Evolutionary conservation across 768 basidiomycete genomes (phyloP).

Genomic region (Boletus pseudo-olivaceus): DNA sequence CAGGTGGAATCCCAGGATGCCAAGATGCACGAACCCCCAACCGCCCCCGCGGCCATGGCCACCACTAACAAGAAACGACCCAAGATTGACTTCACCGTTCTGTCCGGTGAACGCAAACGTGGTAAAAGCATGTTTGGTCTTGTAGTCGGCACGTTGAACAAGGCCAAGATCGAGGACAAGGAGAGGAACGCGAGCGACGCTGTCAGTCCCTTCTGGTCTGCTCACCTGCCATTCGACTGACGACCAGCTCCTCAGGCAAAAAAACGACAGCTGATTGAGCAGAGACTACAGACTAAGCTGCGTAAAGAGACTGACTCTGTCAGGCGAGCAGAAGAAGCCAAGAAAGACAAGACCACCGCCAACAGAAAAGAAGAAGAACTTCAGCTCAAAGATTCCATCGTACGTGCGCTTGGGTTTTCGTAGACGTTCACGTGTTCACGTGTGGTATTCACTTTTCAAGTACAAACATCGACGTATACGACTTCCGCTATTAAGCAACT

Average conservation of each 20-base stretch:
- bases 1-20: slow-evolving; percentile 29
- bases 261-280: slow-evolving; percentile 79
- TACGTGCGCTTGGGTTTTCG: slow-evolving; percentile 35
- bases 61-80: slow-evolving; percentile 60
- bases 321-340: slow-evolving; percentile 80
- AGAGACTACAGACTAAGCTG: slow-evolving; percentile 81
- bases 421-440: background rate
- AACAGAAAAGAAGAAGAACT: slow-evolving; percentile 81
- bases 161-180: slow-evolving; percentile 85
- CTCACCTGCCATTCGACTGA: slow-evolving; percentile 7
- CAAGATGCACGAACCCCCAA: slow-evolving; percentile 39
- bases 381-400: slow-evolving; percentile 77
- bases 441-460: slow-evolving; percentile 33
- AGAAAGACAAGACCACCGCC: slow-evolving; percentile 74
- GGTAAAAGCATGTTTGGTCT: slow-evolving; percentile 88
- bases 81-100: slow-evolving; percentile 60
- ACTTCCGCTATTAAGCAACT: slow-evolving; percentile 70
- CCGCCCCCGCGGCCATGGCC: slow-evolving; percentile 45
- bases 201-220: slow-evolving; percentile 37
- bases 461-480: slow-evolving; percentile 71
- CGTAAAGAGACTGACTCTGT: slow-evolving; percentile 84
- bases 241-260: slow-evolving; percentile 53
- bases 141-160: slow-evolving; percentile 77
- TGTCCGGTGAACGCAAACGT: slow-evolving; percentile 66
- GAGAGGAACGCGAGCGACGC: slow-evolving; percentile 83